Conservation (phyloP, 352 stramenopile genomes). For the Phytophthora meadii region DNA sequence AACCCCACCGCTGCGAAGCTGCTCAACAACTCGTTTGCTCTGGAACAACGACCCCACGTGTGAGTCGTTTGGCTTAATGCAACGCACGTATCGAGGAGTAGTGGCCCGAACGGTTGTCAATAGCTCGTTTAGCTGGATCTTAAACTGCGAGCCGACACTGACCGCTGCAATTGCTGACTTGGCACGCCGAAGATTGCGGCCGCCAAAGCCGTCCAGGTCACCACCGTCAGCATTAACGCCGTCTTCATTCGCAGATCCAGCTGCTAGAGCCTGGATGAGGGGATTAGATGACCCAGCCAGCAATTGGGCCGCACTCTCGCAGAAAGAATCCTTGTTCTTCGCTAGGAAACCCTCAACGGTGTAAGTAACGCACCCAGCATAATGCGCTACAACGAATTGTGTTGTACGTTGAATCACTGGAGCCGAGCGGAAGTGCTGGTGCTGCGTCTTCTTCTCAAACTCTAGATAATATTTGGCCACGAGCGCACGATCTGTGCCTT, state of each 20-base stretch:
- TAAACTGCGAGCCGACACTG: constrained; percentile 93
- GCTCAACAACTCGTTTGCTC: constrained; percentile 75
- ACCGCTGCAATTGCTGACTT: constrained; percentile 73
- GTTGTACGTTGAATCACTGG: constrained; percentile 57
- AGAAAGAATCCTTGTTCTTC: constrained; percentile 94
- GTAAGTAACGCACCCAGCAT: constrained; percentile 86
- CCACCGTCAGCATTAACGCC: constrained; percentile 6
- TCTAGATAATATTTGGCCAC: constrained; percentile 82
- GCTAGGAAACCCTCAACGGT: constrained; percentile 79
- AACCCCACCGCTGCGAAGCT: constrained; percentile 87
- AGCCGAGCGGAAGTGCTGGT: constrained; percentile 64
- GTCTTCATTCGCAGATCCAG: constrained; percentile 21
- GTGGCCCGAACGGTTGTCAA: constrained; percentile 94
- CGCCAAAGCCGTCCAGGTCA: constrained; percentile 22
- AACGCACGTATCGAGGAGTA: constrained; percentile 98
- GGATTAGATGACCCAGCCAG: constrained; percentile 61
- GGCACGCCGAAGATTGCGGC: constrained; percentile 39
- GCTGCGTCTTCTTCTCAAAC: constrained; percentile 65
- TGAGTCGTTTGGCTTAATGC: constrained; percentile 98
- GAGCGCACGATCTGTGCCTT: constrained; percentile 75
- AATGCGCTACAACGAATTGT: constrained; percentile 89
- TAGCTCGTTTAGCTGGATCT: constrained; percentile 94
- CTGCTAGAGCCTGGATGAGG: constrained; percentile 69
- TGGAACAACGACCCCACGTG: constrained; percentile 82
- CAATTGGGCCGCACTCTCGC: constrained; percentile 67